Evolutionary conservation across 495 filamentous ascomycete genomes (phyloP).

Genomic region (Parathielavia hyrcaniae): DNA sequence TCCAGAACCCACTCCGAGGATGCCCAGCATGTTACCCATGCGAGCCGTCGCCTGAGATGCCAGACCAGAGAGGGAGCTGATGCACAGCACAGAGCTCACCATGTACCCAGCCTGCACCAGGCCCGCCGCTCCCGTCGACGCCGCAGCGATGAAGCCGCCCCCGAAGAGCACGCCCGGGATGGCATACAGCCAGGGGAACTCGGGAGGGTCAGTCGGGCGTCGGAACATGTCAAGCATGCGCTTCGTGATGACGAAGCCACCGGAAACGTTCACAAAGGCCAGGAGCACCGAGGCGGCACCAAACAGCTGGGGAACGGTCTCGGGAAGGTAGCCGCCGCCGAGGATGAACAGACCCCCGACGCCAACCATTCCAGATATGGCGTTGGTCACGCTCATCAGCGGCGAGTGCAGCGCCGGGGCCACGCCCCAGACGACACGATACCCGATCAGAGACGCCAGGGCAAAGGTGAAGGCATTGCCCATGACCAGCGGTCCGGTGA

Average conservation of each 20-base stretch:
- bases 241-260: slow-evolving; percentile 78
- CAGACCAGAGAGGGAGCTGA: slow-evolving; percentile 63
- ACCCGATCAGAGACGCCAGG: slow-evolving; percentile 70
- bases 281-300: slow-evolving; percentile 72
- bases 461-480: slow-evolving; percentile 72
- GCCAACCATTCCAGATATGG: slow-evolving; percentile 81
- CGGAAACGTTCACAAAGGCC: slow-evolving; percentile 75
- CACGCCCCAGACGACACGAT: slow-evolving; percentile 77
- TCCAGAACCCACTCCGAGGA: slow-evolving; percentile 69
- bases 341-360: slow-evolving; percentile 77
- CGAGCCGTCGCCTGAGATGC: slow-evolving; percentile 71
- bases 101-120: slow-evolving; percentile 76
- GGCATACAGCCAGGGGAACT: slow-evolving; percentile 78
- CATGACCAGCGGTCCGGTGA: slow-evolving; percentile 75
- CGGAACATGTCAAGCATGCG: slow-evolving; percentile 92
- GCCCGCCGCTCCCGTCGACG: slow-evolving; percentile 68
- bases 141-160: slow-evolving; percentile 68
- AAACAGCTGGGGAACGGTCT: slow-evolving; percentile 66
- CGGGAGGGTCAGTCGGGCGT: slow-evolving; percentile 68
- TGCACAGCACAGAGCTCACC: slow-evolving; percentile 70
- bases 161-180: slow-evolving; percentile 67
- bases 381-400: slow-evolving; percentile 81
- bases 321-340: slow-evolving; percentile 65
- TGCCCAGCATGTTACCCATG: slow-evolving; percentile 73
- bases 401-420: slow-evolving; percentile 70